A percentile compares a stretch with the other conserved stretches of the same genome.
phyloP scores from a whole-genome alignment of 2,329 filamentous ascomycete species.

The Phyllosticta capitalensis region DNA sequence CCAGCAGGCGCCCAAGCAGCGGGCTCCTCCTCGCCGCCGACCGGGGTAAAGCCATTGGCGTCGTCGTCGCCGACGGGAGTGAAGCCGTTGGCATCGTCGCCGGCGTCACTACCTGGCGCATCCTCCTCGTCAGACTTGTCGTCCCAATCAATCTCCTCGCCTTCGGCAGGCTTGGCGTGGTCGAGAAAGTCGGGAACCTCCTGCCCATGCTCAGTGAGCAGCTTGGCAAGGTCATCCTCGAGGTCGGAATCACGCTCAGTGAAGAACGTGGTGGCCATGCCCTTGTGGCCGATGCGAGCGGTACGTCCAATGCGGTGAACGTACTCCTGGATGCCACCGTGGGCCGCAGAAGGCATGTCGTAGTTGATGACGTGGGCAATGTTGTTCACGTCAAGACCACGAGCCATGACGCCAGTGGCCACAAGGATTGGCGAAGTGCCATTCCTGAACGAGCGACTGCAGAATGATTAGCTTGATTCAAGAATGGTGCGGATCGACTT shows the following conservation, averaged over 20 bases:
- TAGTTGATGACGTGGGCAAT: constrained; percentile 92
- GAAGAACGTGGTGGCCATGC: constrained; percentile 83
- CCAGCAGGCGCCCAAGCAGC: too few relatives aligned
- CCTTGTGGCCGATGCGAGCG: constrained; percentile 81
- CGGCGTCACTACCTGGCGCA: not conserved
- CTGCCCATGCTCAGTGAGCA: constrained; percentile 71
- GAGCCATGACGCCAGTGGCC: constrained; percentile 75
- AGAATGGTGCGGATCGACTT: constrained; percentile 24
- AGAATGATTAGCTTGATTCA: constrained; percentile 12
- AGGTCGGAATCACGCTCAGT: constrained; percentile 66
- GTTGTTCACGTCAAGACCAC: constrained; percentile 80
- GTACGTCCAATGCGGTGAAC: constrained; percentile 93
- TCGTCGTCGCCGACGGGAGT: not conserved
- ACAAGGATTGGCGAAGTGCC: constrained; percentile 72
- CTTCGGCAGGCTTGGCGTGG: constrained; percentile 50
- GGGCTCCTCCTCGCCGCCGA: not conserved
- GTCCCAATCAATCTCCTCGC: constrained; percentile 40
- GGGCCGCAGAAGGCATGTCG: constrained; percentile 62
- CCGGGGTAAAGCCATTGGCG: not conserved
- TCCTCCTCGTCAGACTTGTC: constrained; percentile 39
- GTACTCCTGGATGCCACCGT: constrained; percentile 91
- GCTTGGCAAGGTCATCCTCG: constrained; percentile 65
- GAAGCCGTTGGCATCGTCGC: not conserved
- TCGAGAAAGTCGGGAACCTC: constrained; percentile 73
- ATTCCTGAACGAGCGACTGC: constrained; percentile 62